Conservation (phyloP, 257 asterid species). For the Solanum pimpinellifolium region DNA sequence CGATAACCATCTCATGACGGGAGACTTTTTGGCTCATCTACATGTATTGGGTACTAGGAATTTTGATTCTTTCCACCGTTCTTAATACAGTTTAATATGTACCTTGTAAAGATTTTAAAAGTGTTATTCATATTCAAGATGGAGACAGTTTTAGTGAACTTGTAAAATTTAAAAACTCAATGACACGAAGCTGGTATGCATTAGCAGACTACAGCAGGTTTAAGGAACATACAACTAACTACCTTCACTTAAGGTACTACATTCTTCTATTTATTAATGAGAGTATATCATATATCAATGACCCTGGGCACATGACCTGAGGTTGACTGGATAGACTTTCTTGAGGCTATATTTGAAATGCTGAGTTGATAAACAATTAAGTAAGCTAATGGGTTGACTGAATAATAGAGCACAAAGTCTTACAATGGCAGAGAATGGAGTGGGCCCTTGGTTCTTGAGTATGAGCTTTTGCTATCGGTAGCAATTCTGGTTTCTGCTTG, state of each 20-base stretch:
- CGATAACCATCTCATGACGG: not conserved
- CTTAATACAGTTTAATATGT: not conserved
- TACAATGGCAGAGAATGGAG: not conserved
- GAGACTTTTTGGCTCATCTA: not conserved
- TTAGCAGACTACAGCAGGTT: not conserved
- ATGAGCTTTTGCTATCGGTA: not conserved
- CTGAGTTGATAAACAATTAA: not conserved
- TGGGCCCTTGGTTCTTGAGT: not conserved
- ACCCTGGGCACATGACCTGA: not conserved
- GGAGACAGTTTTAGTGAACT: not conserved
- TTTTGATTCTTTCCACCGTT: not conserved
- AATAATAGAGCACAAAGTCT: not conserved
- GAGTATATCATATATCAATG: not conserved
- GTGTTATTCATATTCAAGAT: not conserved
- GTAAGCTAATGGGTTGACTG: not conserved
- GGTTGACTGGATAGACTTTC: not conserved
- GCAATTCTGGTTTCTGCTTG: not conserved
- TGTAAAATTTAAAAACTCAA: not conserved
- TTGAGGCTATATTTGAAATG: not conserved
- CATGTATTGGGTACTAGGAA: not conserved
- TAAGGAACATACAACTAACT: not conserved
- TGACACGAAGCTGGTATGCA: not conserved
- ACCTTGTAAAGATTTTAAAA: not conserved
- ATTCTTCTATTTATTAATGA: not conserved
- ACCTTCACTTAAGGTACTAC: not conserved